These are phyloP conservation scores for Hypomyces perniciosus DNA, from an alignment of 2,329 filamentous ascomycete genomes.

Conservation along the genomic window DNA sequence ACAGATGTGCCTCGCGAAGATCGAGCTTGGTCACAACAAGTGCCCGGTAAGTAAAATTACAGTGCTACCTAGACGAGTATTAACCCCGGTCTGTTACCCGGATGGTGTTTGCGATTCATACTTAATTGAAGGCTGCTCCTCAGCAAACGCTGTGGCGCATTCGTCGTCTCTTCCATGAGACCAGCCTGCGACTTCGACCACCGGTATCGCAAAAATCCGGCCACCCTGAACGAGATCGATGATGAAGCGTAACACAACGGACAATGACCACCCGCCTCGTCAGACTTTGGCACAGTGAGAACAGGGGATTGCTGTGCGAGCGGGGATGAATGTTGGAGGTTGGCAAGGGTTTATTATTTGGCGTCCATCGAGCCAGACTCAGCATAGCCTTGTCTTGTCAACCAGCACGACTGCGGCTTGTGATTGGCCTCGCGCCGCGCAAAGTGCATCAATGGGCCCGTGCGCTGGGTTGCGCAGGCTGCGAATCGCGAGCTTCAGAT, in stretches of 20 bases:
- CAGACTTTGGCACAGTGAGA: neutral
- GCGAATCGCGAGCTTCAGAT: slow-evolving; percentile 9
- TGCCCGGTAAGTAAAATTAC: too few relatives aligned
- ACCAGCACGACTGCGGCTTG: neutral
- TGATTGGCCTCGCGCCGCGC: slow-evolving; percentile 5
- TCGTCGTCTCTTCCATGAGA: neutral
- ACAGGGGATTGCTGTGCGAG: neutral
- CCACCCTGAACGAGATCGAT: neutral
- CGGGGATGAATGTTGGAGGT: too few relatives aligned
- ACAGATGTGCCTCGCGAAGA: too few relatives aligned
- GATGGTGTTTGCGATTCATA: too few relatives aligned
- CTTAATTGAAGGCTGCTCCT: too few relatives aligned
- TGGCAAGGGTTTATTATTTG: too few relatives aligned
- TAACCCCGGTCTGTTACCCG: too few relatives aligned
- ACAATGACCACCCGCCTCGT: neutral
- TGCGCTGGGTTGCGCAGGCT: neutral
- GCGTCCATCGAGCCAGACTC: neutral
- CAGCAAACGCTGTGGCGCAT: neutral
- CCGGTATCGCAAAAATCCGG: neutral
- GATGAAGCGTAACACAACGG: neutral
- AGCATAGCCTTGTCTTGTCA: neutral
- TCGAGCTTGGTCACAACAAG: too few relatives aligned
- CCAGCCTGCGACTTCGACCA: neutral
- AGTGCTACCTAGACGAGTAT: too few relatives aligned
- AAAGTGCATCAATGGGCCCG: slow-evolving; percentile 4